Conservation (phyloP, 345 rosid species). For the Pistacia vera region DNA sequence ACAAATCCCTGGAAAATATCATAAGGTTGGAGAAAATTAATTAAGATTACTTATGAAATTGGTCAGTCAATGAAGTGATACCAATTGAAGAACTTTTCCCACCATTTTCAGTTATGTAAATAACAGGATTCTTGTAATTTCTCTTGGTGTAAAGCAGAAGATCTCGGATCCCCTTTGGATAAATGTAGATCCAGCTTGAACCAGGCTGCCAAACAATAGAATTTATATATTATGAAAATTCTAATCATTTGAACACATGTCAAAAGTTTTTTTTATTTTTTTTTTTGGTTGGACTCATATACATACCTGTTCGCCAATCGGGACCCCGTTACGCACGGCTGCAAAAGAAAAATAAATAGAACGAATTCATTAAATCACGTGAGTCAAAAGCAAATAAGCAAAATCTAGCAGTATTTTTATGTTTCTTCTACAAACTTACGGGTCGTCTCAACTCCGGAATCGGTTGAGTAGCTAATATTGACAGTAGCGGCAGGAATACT, state of each 20-base stretch:
- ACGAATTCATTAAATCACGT: neutral
- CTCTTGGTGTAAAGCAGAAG: conserved; percentile 27
- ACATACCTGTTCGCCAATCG: conserved; percentile 37
- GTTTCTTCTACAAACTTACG: neutral
- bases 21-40: neutral
- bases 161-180: conserved; percentile 36
- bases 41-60: neutral
- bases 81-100: neutral
- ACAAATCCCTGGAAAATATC: conserved; percentile 27
- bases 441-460: conserved; percentile 16
- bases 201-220: conserved; percentile 25
- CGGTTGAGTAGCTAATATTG: conserved; percentile 31
- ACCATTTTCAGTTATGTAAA: conserved; percentile 53
- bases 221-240: neutral
- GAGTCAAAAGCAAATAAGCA: no score
- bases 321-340: conserved; percentile 37
- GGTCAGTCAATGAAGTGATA: neutral
- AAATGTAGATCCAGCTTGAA: conserved; percentile 31
- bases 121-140: conserved; percentile 32
- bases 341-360: conserved; percentile 8
- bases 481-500: conserved; percentile 9
- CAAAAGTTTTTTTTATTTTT: neutral
- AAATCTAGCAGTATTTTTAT: neutral
- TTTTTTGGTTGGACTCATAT: neutral
- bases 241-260: no score